Base-by-base conservation (phyloP, 345 rosid species). In the Punica granatum region DNA sequence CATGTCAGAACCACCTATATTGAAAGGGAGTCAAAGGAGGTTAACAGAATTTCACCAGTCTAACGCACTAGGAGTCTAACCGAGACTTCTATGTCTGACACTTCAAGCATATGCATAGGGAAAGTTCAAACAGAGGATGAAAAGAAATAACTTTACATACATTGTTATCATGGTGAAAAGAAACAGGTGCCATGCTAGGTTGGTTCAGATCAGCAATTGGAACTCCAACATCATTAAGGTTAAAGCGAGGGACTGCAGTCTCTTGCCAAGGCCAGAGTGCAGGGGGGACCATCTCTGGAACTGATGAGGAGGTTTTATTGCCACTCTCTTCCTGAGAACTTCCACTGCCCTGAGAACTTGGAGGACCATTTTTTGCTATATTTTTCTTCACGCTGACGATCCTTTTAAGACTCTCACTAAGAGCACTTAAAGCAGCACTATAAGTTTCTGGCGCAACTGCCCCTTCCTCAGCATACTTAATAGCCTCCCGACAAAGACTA, bases 201-300 rank as follows among this genome's bases (percentile, higher is more conserved):
- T 81, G 89, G 72, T 85, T 81, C 72, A 78, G 61, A 77, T 84
- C 92, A 59, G 86, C 71, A 66, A 75, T 77, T 70, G 83, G 77
- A 64, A 79, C 69, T 44, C 83, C 89, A 58, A 36, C 66, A 64
- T 79, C 81, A 69, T 84, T 87, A 37, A 81, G 83, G 76, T 84
- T 84, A 72, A 81, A 77, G 59, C 62, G 77, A 60, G 71, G 79
- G 4, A 79, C 73, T 35, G 67, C 46, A 32, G 77, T 58, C 67
- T 83, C 86, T 73, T 83, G 92, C 87, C 84, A 84, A 16, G 87
- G 86, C 92, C 87, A 87, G 65, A 81, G 51, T 43, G 85, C 75
- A 31, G 83, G 82, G 26, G 74, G 61, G 11, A 56, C 70, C 75
- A 73, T 70, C 62, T 82, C 84, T 5, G 80, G 65, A 70, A 71